Evolutionary conservation across 2,329 filamentous ascomycete species (phyloP).

Genomic region (Exophiala oligosperma): DNA sequence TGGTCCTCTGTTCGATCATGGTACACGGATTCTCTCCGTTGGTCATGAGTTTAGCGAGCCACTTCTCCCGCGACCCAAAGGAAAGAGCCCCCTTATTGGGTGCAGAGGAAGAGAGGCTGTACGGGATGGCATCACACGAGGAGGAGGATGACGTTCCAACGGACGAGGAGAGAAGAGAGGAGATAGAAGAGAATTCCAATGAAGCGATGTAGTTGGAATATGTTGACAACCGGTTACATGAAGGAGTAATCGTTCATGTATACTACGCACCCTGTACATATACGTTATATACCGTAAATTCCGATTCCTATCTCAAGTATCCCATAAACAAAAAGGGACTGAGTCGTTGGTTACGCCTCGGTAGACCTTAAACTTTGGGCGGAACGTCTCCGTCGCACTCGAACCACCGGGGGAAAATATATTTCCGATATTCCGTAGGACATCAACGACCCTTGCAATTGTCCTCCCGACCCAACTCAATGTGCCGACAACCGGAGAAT

Average conservation of each 20-base stretch:
- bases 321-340: too few species aligned
- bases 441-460: slow-evolving; percentile 6
- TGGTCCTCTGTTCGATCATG: slow-evolving; percentile 55
- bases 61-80: slow-evolving; percentile 47
- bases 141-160: slow-evolving; percentile 35
- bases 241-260: neutral
- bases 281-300: too few species aligned
- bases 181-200: slow-evolving; percentile 1
- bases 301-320: too few species aligned
- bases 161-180: slow-evolving; percentile 29
- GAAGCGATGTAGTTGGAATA: neutral
- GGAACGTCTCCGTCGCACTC: neutral
- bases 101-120: slow-evolving; percentile 51
- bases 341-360: neutral
- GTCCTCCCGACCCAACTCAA: neutral
- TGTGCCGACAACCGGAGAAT: neutral
- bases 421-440: slow-evolving; percentile 12
- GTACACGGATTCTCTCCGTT: slow-evolving; percentile 56
- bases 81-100: slow-evolving; percentile 53
- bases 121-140: slow-evolving; percentile 52
- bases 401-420: slow-evolving; percentile 11
- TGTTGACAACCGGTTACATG: neutral
- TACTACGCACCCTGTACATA: too few species aligned
- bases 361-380: neutral
- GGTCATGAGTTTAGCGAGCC: slow-evolving; percentile 50